phyloP scores from a whole-genome alignment of 768 basidiomycete genomes.

The Omphalotus guepiniiformis region DNA sequence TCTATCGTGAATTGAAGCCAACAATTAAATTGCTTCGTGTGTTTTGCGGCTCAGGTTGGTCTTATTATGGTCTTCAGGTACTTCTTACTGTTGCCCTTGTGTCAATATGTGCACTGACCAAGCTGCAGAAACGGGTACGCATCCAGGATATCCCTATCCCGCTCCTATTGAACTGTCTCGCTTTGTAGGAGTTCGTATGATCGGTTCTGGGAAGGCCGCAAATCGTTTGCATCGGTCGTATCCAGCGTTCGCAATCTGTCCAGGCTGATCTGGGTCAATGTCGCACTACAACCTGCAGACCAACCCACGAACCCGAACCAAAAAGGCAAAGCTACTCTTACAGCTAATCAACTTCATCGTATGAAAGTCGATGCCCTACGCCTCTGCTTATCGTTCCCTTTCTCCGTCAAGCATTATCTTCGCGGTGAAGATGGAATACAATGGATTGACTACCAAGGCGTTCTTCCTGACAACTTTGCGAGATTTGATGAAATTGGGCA shows the following conservation, averaged over 20 bases:
- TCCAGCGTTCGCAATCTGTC: conserved; percentile 75
- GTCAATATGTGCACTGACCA: neutral
- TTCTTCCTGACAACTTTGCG: conserved; percentile 61
- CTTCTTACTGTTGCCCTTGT: conserved; percentile 18
- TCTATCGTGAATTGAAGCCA: neutral
- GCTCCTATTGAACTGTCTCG: neutral
- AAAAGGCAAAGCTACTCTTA: conserved; percentile 52
- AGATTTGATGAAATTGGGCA: conserved; percentile 42
- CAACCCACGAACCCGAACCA: conserved; percentile 29
- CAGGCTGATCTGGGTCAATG: conserved; percentile 77
- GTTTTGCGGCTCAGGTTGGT: conserved; percentile 58
- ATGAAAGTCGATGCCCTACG: conserved; percentile 70
- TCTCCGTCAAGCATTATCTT: conserved; percentile 78
- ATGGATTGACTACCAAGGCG: conserved; percentile 59
- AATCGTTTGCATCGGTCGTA: conserved; percentile 68
- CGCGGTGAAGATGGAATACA: conserved; percentile 78
- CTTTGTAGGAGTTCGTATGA: conserved; percentile 72
- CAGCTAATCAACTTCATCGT: conserved; percentile 49
- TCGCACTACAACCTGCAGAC: conserved; percentile 57
- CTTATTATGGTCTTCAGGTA: conserved; percentile 85
- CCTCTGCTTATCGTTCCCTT: conserved; percentile 66
- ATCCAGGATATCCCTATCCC: neutral
- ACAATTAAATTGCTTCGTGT: neutral
- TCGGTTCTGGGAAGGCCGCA: conserved; percentile 86
- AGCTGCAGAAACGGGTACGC: conserved; percentile 59